phyloP scores from a whole-genome alignment of 163 green algal genomes.

The Smithsoniella earleae region DNA sequence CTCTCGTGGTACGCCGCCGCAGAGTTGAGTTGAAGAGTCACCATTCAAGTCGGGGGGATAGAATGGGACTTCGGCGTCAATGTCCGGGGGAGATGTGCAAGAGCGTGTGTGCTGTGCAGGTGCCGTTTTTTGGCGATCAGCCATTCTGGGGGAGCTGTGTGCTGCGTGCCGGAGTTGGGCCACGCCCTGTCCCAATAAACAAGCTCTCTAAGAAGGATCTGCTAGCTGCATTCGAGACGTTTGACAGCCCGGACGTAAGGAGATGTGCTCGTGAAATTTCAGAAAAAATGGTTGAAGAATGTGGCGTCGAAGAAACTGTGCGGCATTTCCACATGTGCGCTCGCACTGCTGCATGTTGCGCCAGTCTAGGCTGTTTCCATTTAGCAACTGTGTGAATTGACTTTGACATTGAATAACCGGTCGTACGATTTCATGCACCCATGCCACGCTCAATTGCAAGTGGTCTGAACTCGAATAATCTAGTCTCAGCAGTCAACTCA shows the following conservation, averaged over 20 bases:
- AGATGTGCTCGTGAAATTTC: neutral
- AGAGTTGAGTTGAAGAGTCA: too few relatives aligned
- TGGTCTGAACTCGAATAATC: too few relatives aligned
- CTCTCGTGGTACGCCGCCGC: slow-evolving; percentile 34
- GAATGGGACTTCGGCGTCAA: neutral
- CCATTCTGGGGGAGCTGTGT: slow-evolving; percentile 50
- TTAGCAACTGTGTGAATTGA: too few relatives aligned
- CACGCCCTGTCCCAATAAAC: slow-evolving; percentile 48
- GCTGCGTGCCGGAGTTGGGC: slow-evolving; percentile 42
- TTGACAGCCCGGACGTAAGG: neutral
- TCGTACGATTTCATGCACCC: too few relatives aligned
- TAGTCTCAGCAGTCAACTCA: too few relatives aligned
- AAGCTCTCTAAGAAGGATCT: slow-evolving; percentile 42
- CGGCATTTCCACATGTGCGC: slow-evolving; percentile 27
- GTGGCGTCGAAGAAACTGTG: neutral
- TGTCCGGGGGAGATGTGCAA: neutral
- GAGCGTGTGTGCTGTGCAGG: slow-evolving; percentile 11
- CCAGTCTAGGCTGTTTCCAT: too few relatives aligned
- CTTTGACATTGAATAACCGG: too few relatives aligned
- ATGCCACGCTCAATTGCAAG: too few relatives aligned
- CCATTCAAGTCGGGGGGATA: neutral
- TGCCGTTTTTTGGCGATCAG: slow-evolving; percentile 65
- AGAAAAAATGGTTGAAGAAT: neutral
- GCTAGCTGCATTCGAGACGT: slow-evolving; percentile 38
- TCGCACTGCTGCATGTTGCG: too few relatives aligned